phyloP scores from a whole-genome alignment of 108 stramenopile species.

The Mayamaea pseudoterrestris region DNA sequence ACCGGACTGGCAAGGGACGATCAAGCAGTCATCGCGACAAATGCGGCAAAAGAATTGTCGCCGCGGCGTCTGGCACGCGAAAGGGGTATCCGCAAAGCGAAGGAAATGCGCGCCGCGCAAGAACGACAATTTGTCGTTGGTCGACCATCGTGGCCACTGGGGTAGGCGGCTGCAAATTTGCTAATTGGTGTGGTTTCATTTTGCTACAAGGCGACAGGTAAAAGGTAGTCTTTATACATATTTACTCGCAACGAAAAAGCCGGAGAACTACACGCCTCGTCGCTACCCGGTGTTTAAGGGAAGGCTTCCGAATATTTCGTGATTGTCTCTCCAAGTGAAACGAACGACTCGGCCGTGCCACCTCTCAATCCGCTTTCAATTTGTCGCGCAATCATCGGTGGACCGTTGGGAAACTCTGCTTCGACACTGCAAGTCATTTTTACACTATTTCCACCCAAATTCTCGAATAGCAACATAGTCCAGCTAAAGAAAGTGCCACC shows the following conservation, averaged over 20 bases:
- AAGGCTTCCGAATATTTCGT: conserved; percentile 50
- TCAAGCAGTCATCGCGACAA: no score
- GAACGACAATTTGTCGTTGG: conserved; percentile 46
- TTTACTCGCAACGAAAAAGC: background rate
- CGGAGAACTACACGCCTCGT: background rate
- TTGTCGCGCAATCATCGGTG: conserved; percentile 61
- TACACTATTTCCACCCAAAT: conserved; percentile 55
- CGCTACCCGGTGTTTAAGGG: no score
- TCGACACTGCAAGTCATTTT: conserved; percentile 57
- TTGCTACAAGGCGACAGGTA: background rate
- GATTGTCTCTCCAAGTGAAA: conserved; percentile 52
- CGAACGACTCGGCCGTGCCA: conserved; percentile 61
- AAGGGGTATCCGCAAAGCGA: conserved; percentile 32
- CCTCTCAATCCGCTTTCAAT: conserved; percentile 71
- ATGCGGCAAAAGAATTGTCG: no score
- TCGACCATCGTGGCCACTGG: conserved; percentile 31
- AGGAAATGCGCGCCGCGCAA: conserved; percentile 20
- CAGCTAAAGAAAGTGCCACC: conserved; percentile 57
- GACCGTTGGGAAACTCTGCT: conserved; percentile 73
- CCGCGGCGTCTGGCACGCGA: no score
- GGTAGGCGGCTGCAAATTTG: background rate
- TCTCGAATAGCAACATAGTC: conserved; percentile 63
- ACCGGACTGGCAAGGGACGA: no score
- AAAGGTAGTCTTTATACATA: background rate
- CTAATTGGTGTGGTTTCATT: background rate